Evolutionary conservation across 495 filamentous ascomycete genomes (phyloP).

Genomic region (Daldinia grandis): DNA sequence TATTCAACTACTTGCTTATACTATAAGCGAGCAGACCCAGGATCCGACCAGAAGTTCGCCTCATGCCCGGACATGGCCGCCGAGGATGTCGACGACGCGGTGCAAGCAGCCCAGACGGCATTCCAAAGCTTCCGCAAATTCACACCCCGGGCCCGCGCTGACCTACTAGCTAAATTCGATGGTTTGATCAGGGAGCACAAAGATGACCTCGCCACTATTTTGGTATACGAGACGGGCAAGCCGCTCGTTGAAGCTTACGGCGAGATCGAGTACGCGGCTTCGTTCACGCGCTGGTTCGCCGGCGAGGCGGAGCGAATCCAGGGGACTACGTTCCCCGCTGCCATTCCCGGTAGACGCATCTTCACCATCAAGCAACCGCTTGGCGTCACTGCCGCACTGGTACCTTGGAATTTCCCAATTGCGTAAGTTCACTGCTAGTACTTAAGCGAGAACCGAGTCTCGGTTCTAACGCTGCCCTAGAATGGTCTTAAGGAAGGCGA

Average conservation of each 20-base stretch:
- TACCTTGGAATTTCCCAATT: constrained; percentile 71
- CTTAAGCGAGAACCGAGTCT: background rate
- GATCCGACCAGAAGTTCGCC: constrained; percentile 69
- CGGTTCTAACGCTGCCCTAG: constrained; percentile 38
- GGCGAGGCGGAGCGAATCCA: constrained; percentile 76
- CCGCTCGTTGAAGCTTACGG: constrained; percentile 65
- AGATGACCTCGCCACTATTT: constrained; percentile 65
- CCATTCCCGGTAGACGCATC: constrained; percentile 67
- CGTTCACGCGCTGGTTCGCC: constrained; percentile 72
- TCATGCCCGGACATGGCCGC: constrained; percentile 67
- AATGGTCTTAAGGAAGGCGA: constrained; percentile 75
- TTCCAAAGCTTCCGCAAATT: constrained; percentile 69
- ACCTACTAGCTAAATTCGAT: constrained; percentile 69
- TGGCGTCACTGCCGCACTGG: constrained; percentile 61
- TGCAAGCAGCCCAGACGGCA: constrained; percentile 65
- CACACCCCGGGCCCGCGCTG: constrained; percentile 67
- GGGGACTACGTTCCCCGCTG: constrained; percentile 64
- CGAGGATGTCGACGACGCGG: constrained; percentile 69
- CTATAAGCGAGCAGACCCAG: constrained; percentile 60
- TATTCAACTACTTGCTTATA: background rate
- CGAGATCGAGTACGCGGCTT: constrained; percentile 67
- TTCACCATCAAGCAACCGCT: constrained; percentile 75
- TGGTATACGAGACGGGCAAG: constrained; percentile 72
- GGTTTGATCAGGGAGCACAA: constrained; percentile 58
- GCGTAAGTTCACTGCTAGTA: constrained; percentile 30